Conservation (phyloP, 2,329 filamentous ascomycete species). For the Scedosporium aurantiacum region DNA sequence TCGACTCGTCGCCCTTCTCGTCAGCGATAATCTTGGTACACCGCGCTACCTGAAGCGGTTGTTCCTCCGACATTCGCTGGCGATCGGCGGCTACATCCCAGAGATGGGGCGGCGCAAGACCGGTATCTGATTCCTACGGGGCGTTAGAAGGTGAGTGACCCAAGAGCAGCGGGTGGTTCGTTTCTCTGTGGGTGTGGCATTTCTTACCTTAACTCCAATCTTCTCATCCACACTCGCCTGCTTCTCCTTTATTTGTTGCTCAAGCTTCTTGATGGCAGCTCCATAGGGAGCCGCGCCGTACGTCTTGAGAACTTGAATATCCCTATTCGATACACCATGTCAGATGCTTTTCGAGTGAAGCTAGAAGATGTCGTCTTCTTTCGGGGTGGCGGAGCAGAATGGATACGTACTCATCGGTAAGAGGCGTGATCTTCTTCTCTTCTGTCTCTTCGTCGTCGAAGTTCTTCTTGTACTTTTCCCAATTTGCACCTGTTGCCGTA, state of each 20-base stretch:
- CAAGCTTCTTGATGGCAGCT: conserved; percentile 86
- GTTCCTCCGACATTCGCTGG: conserved; percentile 97
- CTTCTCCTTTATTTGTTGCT: conserved; percentile 99
- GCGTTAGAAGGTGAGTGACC: conserved; percentile 13
- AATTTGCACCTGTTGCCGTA: conserved; percentile 84
- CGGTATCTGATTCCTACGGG: conserved; percentile 85
- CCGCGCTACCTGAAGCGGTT: conserved; percentile 90
- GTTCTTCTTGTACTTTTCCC: conserved; percentile 98
- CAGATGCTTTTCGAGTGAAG: not conserved
- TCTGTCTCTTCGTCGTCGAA: conserved; percentile 94
- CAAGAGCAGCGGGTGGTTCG: not conserved
- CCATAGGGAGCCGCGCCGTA: conserved; percentile 96
- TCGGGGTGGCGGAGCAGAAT: not conserved
- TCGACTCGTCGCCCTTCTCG: conserved; percentile 81
- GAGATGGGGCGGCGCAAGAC: conserved; percentile 92
- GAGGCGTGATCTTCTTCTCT: conserved; percentile 98
- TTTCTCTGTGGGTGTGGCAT: not conserved
- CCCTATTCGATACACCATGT: conserved; percentile 42
- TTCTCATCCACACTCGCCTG: conserved; percentile 98
- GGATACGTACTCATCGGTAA: conserved; percentile 78
- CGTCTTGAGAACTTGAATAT: conserved; percentile 98
- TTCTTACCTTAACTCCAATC: conserved; percentile 68
- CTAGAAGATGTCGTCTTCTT: not conserved
- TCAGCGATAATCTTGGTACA: conserved; percentile 99
- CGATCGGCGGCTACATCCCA: conserved; percentile 98